A percentile compares a stretch with the other conserved stretches of the same genome.
These are phyloP conservation scores for Helicostylum pulchrum DNA, from an alignment of 192 early-diverging fungal species.

Conservation along the genomic window DNA sequence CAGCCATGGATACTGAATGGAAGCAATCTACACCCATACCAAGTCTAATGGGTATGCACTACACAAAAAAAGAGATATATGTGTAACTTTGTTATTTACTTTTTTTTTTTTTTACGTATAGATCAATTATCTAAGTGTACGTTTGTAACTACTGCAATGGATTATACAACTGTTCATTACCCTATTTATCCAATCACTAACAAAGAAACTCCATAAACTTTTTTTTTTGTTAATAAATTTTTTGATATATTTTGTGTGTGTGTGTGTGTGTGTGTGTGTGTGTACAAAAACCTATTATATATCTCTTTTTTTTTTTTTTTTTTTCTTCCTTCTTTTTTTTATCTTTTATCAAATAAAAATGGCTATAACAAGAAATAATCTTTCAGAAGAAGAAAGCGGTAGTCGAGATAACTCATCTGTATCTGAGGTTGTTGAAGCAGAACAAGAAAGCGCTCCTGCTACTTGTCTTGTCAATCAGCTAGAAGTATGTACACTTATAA, in stretches of 20 bases:
- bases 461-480: not conserved
- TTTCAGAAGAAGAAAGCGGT: too few relatives aligned
- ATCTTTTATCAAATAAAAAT: not conserved
- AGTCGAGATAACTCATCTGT: not conserved
- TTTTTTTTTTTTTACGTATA: not conserved
- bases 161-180: conserved; percentile 19
- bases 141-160: conserved; percentile 14
- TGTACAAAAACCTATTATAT: too few relatives aligned
- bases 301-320: not conserved
- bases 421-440: not conserved
- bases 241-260: too few relatives aligned
- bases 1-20: conserved; percentile 3
- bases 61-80: not conserved
- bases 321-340: not conserved
- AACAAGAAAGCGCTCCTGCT: too few relatives aligned
- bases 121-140: conserved; percentile 22
- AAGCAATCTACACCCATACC: conserved; percentile 13
- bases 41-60: conserved; percentile 17
- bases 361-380: not conserved
- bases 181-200: conserved; percentile 17
- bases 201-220: too few relatives aligned
- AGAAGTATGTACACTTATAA: not conserved
- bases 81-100: not conserved
- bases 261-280: too few relatives aligned
- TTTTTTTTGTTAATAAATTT: too few relatives aligned